Percentiles rank a stretch among this genome's conserved stretches.
Evolutionary conservation across 805 yeast genomes (phyloP).

Genomic region (Metschnikowia lunata): DNA sequence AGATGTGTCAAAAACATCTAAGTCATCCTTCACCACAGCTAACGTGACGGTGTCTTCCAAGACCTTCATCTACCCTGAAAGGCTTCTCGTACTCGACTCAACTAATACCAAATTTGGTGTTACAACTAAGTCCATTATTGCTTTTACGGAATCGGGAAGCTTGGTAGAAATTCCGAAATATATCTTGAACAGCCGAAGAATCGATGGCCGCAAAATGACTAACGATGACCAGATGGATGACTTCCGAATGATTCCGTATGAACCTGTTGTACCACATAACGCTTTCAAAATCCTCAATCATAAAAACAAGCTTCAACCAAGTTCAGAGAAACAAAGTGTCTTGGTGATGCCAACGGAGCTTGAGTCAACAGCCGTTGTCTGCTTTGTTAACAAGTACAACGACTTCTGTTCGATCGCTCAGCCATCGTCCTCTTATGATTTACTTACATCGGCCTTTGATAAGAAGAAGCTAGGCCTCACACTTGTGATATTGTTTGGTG

Average conservation of each 20-base stretch:
- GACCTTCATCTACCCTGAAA: constrained; percentile 61
- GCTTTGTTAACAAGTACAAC: constrained; percentile 57
- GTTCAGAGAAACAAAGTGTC: constrained; percentile 14
- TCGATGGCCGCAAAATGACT: constrained; percentile 49
- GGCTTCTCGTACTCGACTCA: constrained; percentile 48
- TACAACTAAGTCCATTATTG: constrained; percentile 60
- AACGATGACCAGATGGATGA: constrained; percentile 50
- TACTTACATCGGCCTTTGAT: constrained; percentile 63
- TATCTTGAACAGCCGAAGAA: constrained; percentile 65
- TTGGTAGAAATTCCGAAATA: constrained; percentile 67
- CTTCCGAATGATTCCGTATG: constrained; percentile 59
- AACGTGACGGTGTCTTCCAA: constrained; percentile 48
- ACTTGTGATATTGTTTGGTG: constrained; percentile 45
- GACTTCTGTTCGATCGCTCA: constrained; percentile 71
- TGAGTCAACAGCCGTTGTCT: constrained; percentile 77
- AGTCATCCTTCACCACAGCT: constrained; percentile 33
- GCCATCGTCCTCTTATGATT: constrained; percentile 84
- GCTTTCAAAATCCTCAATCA: constrained; percentile 33
- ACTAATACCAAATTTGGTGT: constrained; percentile 63
- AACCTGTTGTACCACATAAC: constrained; percentile 48
- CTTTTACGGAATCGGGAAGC: constrained; percentile 57
- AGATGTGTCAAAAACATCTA: constrained; percentile 14
- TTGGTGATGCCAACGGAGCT: constrained; percentile 50
- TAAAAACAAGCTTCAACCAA: constrained; percentile 27
- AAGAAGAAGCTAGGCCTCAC: constrained; percentile 60